phyloP scores from a whole-genome alignment of 495 filamentous ascomycete species.

The Penicillium parvum region DNA sequence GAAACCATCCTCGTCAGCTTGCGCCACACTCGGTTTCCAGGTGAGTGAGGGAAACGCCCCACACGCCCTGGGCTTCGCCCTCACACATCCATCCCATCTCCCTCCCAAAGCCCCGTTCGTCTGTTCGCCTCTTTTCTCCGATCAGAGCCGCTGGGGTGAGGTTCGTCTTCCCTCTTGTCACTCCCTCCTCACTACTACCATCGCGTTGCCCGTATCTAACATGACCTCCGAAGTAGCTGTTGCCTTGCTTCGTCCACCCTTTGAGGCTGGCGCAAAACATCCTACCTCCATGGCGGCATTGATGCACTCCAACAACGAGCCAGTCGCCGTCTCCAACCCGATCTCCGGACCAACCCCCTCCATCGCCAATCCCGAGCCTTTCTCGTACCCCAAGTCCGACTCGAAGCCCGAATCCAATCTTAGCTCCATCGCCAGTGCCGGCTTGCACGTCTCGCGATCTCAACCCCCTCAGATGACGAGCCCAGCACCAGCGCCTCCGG shows the following conservation, averaged over 20 bases:
- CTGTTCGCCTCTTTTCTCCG: constrained; percentile 7
- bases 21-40: constrained; percentile 46
- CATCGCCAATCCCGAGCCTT: constrained; percentile 31
- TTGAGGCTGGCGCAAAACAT: constrained; percentile 33
- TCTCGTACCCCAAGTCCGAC: constrained; percentile 33
- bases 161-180: constrained; percentile 13
- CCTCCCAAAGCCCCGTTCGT: constrained; percentile 5
- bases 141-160: no score
- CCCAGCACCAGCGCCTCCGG: constrained; percentile 23
- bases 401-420: constrained; percentile 41
- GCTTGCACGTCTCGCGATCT: constrained; percentile 43
- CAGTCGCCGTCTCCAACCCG: constrained; percentile 38
- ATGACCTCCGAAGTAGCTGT: constrained; percentile 65
- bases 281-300: constrained; percentile 44
- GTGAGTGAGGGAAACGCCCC: constrained; percentile 34
- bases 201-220: constrained; percentile 49
- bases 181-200: constrained; percentile 1
- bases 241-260: constrained; percentile 48
- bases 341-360: constrained; percentile 26
- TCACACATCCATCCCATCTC: constrained; percentile 7
- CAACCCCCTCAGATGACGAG: constrained; percentile 33
- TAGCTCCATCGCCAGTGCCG: constrained; percentile 44
- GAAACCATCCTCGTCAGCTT: constrained; percentile 45
- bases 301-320: constrained; percentile 46
- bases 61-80: constrained; percentile 33